phyloP scores from a whole-genome alignment of 2,329 filamentous ascomycete species.

The Nemania sp. region DNA sequence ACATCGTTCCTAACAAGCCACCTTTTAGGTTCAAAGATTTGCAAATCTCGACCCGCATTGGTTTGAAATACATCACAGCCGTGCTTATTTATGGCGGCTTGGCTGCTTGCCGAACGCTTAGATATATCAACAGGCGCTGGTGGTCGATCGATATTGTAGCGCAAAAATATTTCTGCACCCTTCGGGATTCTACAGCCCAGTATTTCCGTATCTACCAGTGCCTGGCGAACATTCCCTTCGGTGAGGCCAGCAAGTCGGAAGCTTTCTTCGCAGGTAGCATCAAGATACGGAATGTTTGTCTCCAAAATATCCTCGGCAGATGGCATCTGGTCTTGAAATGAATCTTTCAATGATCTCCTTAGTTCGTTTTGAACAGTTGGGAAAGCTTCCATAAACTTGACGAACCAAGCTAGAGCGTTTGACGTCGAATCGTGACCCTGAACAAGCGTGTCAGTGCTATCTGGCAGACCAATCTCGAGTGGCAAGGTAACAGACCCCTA shows the following conservation, averaged over 20 bases:
- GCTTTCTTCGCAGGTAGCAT: constrained; percentile 19
- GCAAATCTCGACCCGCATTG: constrained; percentile 26
- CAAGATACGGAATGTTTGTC: constrained; percentile 24
- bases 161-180: constrained; percentile 27
- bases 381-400: constrained; percentile 23
- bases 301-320: constrained; percentile 19
- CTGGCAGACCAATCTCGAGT: no score
- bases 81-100: background rate
- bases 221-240: constrained; percentile 21
- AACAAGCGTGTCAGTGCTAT: no score
- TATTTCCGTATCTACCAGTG: constrained; percentile 21
- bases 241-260: constrained; percentile 14
- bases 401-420: constrained; percentile 24
- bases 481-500: constrained; percentile 20
- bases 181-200: constrained; percentile 24
- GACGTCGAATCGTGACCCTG: constrained; percentile 27
- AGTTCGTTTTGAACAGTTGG: constrained; percentile 8
- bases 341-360: background rate
- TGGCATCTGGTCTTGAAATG: background rate
- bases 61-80: constrained; percentile 12
- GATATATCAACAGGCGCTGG: constrained; percentile 35
- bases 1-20: constrained; percentile 42
- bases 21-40: constrained; percentile 43
- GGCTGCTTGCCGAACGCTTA: constrained; percentile 36
- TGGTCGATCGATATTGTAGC: constrained; percentile 27